A percentile compares a stretch with the other conserved stretches of the same genome.
These are phyloP conservation scores for Colletotrichum sp. DNA, from an alignment of 2,329 filamentous ascomycete species.

Conservation along the genomic window DNA sequence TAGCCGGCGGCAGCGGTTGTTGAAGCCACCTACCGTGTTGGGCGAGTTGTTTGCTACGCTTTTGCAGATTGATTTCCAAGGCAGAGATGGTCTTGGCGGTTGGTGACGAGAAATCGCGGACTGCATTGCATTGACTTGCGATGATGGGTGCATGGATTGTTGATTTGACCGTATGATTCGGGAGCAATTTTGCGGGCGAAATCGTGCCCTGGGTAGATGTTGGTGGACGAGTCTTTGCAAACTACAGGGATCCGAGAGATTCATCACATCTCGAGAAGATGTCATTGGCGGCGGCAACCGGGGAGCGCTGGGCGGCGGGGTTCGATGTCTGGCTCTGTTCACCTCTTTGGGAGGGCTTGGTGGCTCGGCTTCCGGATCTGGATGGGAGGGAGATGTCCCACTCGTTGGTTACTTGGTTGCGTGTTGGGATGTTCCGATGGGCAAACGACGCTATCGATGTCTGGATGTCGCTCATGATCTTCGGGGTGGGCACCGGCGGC, in stretches of 20 bases:
- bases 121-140: slow-evolving; percentile 2
- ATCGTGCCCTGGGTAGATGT: background rate
- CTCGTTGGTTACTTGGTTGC: background rate
- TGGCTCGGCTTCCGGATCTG: slow-evolving; percentile 4
- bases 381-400: background rate
- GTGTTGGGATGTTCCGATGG: background rate
- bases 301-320: slow-evolving; percentile 3
- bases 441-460: background rate
- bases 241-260: background rate
- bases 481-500: background rate
- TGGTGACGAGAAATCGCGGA: slow-evolving; percentile 5
- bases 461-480: background rate
- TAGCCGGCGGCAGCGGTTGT: background rate
- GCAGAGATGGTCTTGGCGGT: slow-evolving; percentile 4
- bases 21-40: background rate
- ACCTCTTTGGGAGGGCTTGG: slow-evolving; percentile 1
- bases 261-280: slow-evolving; percentile 5
- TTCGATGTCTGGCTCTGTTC: background rate
- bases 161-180: background rate
- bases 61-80: background rate
- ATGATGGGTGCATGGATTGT: background rate
- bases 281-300: background rate
- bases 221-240: background rate
- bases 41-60: background rate
- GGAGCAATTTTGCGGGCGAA: background rate